These are phyloP conservation scores for Saccharomyces uvarum DNA, from an alignment of 1,139 yeast genomes.

Conservation along the genomic window DNA sequence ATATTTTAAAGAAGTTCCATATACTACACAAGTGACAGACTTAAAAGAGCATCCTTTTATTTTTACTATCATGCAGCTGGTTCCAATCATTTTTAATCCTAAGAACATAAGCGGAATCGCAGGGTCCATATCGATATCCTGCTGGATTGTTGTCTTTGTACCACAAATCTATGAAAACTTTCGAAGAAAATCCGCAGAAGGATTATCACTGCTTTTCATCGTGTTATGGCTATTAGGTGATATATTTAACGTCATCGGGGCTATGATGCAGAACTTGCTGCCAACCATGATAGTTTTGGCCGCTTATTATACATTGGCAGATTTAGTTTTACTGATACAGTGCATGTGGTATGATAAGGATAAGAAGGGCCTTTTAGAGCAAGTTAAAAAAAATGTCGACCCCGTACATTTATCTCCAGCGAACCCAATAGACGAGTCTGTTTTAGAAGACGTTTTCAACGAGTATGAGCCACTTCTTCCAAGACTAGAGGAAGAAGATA, in stretches of 20 bases:
- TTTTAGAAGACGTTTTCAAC: conserved; percentile 48
- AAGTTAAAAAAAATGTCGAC: conserved; percentile 39
- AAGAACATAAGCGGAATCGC: conserved; percentile 79
- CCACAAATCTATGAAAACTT: conserved; percentile 94
- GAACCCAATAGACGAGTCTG: conserved; percentile 70
- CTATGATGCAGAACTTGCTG: conserved; percentile 75
- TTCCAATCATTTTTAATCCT: conserved; percentile 61
- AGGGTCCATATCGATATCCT: conserved; percentile 90
- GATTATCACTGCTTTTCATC: conserved; percentile 73
- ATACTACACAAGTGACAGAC: not conserved
- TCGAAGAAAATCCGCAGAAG: conserved; percentile 75
- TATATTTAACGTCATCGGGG: conserved; percentile 83
- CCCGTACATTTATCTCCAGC: conserved; percentile 83
- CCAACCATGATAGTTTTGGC: conserved; percentile 92
- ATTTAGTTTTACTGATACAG: conserved; percentile 71
- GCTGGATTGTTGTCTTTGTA: conserved; percentile 96
- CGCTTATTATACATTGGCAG: conserved; percentile 85
- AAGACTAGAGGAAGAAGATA: conserved; percentile 13
- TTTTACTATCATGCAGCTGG: conserved; percentile 24
- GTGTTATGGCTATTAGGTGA: conserved; percentile 86
- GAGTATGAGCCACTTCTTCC: conserved; percentile 33
- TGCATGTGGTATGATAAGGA: conserved; percentile 64
- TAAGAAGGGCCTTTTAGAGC: conserved; percentile 21
- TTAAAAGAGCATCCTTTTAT: not conserved
- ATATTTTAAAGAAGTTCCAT: not conserved